Evolutionary conservation across 176 grass and related monocot genomes (phyloP), one percentile per base, ranked within the genome.

Genomic region (Oryza glumipatula): DNA sequence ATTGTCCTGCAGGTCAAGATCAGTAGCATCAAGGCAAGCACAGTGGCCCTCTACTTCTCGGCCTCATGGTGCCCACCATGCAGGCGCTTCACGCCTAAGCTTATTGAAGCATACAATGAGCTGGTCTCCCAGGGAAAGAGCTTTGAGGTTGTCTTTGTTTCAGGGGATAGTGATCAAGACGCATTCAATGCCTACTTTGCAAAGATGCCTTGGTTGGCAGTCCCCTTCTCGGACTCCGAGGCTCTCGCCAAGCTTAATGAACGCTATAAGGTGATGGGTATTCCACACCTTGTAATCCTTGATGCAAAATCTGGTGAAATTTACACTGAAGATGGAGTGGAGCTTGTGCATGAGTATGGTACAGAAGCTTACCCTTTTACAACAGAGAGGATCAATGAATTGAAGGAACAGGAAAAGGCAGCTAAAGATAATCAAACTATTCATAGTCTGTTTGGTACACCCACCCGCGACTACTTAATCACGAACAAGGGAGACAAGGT

Each of bases 11-110:
- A 97, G 91, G 74, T 94, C 74, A 97, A 94, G 81, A 80, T 88
- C 74, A 73, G 65, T 30, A 61, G 88, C 78, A 70, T 98, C 19
- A 78, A 90, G 76, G 88, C 79, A 21, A 86, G 71, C 67, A 69
- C 87, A 19, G 73, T 95, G 45, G 93, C 82, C 60, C 68, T 98
- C 73, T 98, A 98, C 76, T 98, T 98, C 87, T 95, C 93, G 0
- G 91, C 95, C 72, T 92, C 91, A 43, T 93, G 95, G 93, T 95
- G 95, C 49, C 84, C 78, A 0, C 95, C 90, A 24, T 93, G 95
- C 87, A 84, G 60, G 79, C 43, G 41, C 16, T 95, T 98, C 89
- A 93, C 89, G 0, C 88, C 89, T 7, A 88, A 92, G 76, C 87
- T 98, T 36, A 90, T 89, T 19, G 83, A 95, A 64, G 47, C 66